Percentiles rank a stretch among this genome's conserved stretches.
Conservation (phyloP, 2,329 filamentous ascomycete genomes). For the Ceratocystis smalleyi region DNA sequence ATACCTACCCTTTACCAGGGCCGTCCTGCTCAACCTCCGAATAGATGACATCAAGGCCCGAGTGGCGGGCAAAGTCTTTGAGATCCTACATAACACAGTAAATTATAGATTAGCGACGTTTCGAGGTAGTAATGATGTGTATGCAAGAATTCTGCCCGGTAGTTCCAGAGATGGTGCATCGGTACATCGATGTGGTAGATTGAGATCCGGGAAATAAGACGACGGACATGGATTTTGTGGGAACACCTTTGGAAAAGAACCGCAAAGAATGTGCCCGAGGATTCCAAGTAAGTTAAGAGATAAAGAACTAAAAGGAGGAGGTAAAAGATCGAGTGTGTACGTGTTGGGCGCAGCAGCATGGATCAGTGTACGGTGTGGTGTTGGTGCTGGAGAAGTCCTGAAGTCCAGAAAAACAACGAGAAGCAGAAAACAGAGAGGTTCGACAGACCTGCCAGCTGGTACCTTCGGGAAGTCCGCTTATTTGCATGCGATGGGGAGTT, state of each 20-base stretch:
- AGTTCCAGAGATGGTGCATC: background rate
- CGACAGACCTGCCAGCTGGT: conserved; percentile 99
- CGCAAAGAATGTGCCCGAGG: background rate
- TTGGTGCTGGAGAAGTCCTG: background rate
- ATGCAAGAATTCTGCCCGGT: background rate
- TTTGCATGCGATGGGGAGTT: conserved; percentile 92
- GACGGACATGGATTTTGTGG: background rate
- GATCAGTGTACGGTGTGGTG: background rate
- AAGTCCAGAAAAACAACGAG: conserved; percentile 3
- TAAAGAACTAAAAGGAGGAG: background rate
- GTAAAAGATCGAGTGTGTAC: background rate
- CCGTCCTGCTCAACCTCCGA: conserved; percentile 88
- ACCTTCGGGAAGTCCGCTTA: conserved; percentile 89
- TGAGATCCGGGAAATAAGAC: background rate
- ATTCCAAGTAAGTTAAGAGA: background rate
- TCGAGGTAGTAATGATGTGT: no score
- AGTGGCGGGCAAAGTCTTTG: conserved; percentile 97
- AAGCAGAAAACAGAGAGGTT: conserved; percentile 22
- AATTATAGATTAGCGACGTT: background rate
- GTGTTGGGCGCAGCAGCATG: background rate
- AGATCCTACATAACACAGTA: conserved; percentile 56
- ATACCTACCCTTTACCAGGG: conserved; percentile 10
- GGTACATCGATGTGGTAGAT: background rate
- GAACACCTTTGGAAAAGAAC: background rate
- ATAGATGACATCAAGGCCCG: conserved; percentile 93